Base-by-base conservation (phyloP, 1,139 yeast genomes). In the Saccharomycopsis crataegensis region DNA sequence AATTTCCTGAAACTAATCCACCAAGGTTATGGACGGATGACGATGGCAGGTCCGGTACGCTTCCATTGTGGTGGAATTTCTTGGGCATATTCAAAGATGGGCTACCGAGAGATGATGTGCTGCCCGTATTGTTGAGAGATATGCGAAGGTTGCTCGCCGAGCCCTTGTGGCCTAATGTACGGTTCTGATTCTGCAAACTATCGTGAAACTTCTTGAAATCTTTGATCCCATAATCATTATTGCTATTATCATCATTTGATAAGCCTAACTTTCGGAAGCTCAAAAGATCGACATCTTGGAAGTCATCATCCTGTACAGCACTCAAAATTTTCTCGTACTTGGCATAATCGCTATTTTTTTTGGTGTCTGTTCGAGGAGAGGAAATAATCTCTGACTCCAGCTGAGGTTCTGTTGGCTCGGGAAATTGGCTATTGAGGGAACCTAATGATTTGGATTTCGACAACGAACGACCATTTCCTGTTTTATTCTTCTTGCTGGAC, bases 151-250 rank as follows among this genome's bases (percentile, higher is more conserved):
- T 53, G 9, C 40, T n/a, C 8, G 46, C 16, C 14, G 50, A 34
- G 6, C 50, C 33, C 46, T 48, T 47, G 11, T 36, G 49, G 16
- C 42, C 45, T 33, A 54, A 34, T 2, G 55, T 14, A 6, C 48
- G 44, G 37, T 44, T 40, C 8, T 37, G 50, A 7, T 34, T 32
- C 14, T 53, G 54, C 8, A 55, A 43, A 4, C 41, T 14, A 17
- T 52, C 52, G 31, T 55, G 58, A n/a, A 55, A 32, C 34, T 53
- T 53, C 36, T 48, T 52, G 17, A 55, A 53, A 45, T 55, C 56
- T 16, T 42, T 34, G 8, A 43, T 6, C 22, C 47, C 43, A 41
- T 14, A 43, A 14, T 49, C 32, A 36, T 7, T 14, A 33, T 36
- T 43, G 6, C 38, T 36, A 36, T 17, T 12, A 42, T 34, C 16